Evolutionary conservation across 176 grass and related monocot genomes (phyloP).

Genomic region (Oropetium thomaeum): DNA sequence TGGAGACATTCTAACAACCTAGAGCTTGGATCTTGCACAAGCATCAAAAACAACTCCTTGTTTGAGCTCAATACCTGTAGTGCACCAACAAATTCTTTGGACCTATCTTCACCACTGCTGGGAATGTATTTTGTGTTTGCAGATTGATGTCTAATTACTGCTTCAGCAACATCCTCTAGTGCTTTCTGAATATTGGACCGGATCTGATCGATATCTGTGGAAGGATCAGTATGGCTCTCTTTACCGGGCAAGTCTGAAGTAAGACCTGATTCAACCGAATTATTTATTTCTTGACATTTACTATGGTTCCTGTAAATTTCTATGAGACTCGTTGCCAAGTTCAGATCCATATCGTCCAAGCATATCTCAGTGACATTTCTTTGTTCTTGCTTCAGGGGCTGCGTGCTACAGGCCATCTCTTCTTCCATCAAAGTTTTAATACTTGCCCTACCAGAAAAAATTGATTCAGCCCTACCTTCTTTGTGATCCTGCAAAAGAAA

Average conservation of each 20-base stretch:
- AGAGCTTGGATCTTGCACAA: constrained; percentile 73
- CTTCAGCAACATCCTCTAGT: constrained; percentile 60
- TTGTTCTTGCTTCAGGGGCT: constrained; percentile 41
- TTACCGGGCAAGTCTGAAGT: constrained; percentile 20
- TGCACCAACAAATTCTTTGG: constrained; percentile 56
- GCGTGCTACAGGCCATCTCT: constrained; percentile 68
- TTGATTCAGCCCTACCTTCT: constrained; percentile 14
- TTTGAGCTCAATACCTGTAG: constrained; percentile 57
- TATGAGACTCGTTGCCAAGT: constrained; percentile 55
- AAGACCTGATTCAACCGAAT: constrained; percentile 12
- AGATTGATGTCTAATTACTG: constrained; percentile 56
- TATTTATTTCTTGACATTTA: constrained; percentile 32
- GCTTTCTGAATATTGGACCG: constrained; percentile 55
- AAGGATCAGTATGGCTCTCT: constrained; percentile 32
- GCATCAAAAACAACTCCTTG: constrained; percentile 60
- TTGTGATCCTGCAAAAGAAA: constrained; percentile 49
- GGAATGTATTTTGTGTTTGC: constrained; percentile 29
- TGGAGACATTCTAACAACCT: constrained; percentile 52
- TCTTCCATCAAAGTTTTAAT: constrained; percentile 89
- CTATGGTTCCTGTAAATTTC: constrained; percentile 56
- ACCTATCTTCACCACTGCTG: constrained; percentile 33
- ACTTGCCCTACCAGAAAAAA: constrained; percentile 53
- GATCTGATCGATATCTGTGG: constrained; percentile 23
- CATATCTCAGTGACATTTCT: constrained; percentile 32
- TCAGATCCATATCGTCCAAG: constrained; percentile 54